Base-by-base conservation (phyloP, 2,329 filamentous ascomycete genomes). In the Botrytis tulipae region DNA sequence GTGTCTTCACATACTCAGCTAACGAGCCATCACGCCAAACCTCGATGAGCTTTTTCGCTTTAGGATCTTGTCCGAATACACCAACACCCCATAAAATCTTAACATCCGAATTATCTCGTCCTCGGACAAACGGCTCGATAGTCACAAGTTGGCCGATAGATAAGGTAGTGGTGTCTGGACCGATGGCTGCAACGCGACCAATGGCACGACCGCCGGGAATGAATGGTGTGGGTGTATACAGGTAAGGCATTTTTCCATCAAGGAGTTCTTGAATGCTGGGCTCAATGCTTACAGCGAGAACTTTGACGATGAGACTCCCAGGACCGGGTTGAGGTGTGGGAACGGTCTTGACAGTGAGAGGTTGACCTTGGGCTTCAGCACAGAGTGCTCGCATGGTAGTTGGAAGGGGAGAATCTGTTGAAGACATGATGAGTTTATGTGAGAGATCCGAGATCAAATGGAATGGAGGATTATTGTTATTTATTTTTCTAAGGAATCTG, bases 301-400 rank as follows among this genome's bases (percentile, higher is more conserved):
- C 78, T 1, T 78, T 79, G n/a, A 86, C 78, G 12, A 86, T 72
- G 2, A 81, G 83, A n/a, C 77, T 82, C 10, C 85, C 84, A 0
- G 79, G 76, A 5, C 48, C 75, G 1, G 81, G 74, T 22, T 78
- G 61, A 0, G 83, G 83, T 8, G 79, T 83, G 22, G 82, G 79
- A 0, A 82, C 29, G 2, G 73, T 79, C 71, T 82, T 76, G 63
- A 84, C 63, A 20, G 57, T 40, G 9, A 74, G 74, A 37, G 81
- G 78, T 57, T 75, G 25, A 1, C 70, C 60, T 14, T 54, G 44
- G 1, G 20, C 14, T 57, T 71, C 60, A 20, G 29, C 8, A 16
- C 35, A 32, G 25, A 65, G 59, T 16, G 60, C 60, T 20, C 59
- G 35, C 46, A 71, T 71, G 14, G 60, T 71, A 14, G 44, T 3